phyloP scores from a whole-genome alignment of 2,329 filamentous ascomycete species.

The Scytalidium sp. region DNA sequence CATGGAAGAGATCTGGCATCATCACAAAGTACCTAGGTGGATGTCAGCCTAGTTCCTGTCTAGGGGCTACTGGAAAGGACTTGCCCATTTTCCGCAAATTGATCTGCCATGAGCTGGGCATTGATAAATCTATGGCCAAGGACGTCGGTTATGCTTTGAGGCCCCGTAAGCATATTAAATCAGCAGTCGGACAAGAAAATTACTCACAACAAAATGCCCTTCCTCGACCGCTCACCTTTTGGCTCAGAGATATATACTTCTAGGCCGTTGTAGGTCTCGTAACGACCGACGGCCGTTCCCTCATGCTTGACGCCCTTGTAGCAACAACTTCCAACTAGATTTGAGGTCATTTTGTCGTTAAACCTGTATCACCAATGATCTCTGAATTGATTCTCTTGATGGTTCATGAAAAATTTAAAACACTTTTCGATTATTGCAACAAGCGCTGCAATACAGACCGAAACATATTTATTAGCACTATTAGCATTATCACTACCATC shows the following conservation, averaged over 20 bases:
- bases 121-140: slow-evolving; percentile 30
- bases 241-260: background rate
- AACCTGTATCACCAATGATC: too few species aligned
- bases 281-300: background rate
- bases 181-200: too few species aligned
- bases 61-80: too few species aligned
- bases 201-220: too few species aligned
- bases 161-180: background rate
- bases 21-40: slow-evolving; percentile 34
- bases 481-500: too few species aligned
- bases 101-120: slow-evolving; percentile 64
- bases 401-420: too few species aligned
- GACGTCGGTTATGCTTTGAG: background rate
- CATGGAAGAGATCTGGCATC: slow-evolving; percentile 67
- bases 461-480: too few species aligned
- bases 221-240: background rate
- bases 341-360: too few species aligned
- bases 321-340: slow-evolving; percentile 7
- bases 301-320: slow-evolving; percentile 2
- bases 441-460: too few species aligned
- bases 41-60: too few species aligned
- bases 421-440: too few species aligned
- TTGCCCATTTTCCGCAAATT: slow-evolving; percentile 67
- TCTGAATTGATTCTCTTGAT: too few species aligned
- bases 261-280: background rate